Conservation (phyloP, 1,139 yeast genomes). For the Arxiozyma heterogenica region DNA sequence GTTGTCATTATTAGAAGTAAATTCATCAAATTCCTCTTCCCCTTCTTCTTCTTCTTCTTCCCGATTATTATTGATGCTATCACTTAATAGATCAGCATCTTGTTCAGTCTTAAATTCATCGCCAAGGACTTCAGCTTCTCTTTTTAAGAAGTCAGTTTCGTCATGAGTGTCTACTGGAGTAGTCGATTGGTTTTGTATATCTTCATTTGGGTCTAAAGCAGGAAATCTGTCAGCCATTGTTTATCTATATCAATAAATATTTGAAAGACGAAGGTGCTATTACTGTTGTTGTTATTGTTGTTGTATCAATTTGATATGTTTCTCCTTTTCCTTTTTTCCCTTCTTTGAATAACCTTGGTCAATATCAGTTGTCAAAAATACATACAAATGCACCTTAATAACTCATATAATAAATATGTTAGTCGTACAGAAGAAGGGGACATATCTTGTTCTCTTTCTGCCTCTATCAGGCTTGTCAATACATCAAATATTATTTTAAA, state of each 20-base stretch:
- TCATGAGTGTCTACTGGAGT: constrained; percentile 28
- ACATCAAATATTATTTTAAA: too few relatives aligned
- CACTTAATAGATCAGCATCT: constrained; percentile 43
- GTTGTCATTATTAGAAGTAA: constrained; percentile 12
- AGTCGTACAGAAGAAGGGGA: too few relatives aligned
- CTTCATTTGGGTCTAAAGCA: constrained; percentile 50
- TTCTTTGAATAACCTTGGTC: too few relatives aligned
- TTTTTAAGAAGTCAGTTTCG: constrained; percentile 60
- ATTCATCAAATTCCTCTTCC: constrained; percentile 30
- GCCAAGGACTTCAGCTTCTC: constrained; percentile 81
- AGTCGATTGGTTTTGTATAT: constrained; percentile 9
- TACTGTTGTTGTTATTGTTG: too few relatives aligned
- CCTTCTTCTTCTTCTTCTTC: constrained; percentile 42
- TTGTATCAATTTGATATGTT: too few relatives aligned
- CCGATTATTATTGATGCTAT: constrained; percentile 32
- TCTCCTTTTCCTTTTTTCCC: too few relatives aligned
- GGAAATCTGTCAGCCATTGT: constrained; percentile 83
- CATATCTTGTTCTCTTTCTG: too few relatives aligned
- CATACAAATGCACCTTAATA: too few relatives aligned
- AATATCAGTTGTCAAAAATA: too few relatives aligned
- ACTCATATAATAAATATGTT: too few relatives aligned
- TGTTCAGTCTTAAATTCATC: constrained; percentile 65
- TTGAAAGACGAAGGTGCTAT: too few relatives aligned
- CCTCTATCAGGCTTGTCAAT: too few relatives aligned
- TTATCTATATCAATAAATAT: constrained; percentile 6